These are phyloP conservation scores for Sordaria brevicollis DNA, from an alignment of 495 filamentous ascomycete species.

Conservation along the genomic window DNA sequence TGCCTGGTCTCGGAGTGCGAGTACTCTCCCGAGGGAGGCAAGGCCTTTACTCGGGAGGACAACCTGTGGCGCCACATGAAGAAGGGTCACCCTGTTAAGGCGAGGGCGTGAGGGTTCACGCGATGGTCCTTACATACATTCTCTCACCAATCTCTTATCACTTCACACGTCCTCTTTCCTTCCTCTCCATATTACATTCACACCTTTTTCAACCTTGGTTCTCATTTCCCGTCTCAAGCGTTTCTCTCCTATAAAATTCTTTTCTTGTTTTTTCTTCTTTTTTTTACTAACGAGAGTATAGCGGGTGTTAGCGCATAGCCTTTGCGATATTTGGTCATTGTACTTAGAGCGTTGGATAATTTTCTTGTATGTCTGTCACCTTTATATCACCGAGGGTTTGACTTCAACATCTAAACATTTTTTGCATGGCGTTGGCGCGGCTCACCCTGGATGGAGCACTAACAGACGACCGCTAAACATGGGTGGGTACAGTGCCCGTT, in stretches of 20 bases:
- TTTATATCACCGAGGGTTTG: background rate
- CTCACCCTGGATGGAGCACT: background rate
- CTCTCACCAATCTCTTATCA: no score
- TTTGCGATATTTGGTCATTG: background rate
- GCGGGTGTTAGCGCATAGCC: background rate
- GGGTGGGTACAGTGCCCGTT: fast-evolving
- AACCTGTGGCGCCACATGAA: background rate
- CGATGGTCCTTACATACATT: no score
- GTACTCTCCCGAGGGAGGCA: background rate
- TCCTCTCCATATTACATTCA: no score
- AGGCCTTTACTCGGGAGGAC: background rate
- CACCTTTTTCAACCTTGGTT: no score
- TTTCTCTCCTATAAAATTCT: no score
- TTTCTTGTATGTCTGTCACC: background rate
- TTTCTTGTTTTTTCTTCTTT: background rate
- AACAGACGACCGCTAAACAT: background rate
- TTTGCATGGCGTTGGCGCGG: background rate
- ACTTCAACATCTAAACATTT: background rate
- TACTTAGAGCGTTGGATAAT: background rate
- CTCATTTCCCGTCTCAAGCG: no score
- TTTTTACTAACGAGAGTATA: background rate
- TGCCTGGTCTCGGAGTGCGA: background rate
- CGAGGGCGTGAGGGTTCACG: background rate
- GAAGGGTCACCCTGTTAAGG: background rate
- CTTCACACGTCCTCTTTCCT: no score